Evolutionary conservation across 352 stramenopile species (phyloP).

Genomic region (Phytophthora pseudosyringae): DNA sequence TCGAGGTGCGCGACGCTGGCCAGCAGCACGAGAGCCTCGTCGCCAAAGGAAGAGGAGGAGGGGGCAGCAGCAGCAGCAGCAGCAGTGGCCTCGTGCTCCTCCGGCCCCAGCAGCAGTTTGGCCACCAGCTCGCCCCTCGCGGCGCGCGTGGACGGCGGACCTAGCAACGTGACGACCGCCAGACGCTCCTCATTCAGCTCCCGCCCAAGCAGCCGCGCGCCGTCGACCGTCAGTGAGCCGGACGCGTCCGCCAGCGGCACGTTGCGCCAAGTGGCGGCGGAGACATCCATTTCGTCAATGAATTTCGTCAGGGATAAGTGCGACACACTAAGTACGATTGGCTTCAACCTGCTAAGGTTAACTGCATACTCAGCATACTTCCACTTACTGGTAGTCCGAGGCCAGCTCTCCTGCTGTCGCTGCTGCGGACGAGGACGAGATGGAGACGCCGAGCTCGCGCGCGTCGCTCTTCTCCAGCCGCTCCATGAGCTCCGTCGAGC

Average conservation of each 20-base stretch:
- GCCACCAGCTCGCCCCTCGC: constrained; percentile 40
- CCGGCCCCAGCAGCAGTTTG: constrained; percentile 27
- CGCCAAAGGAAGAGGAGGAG: constrained; percentile 3
- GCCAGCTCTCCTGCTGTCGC: neutral
- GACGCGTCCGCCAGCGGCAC: constrained; percentile 47
- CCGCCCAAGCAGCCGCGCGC: constrained; percentile 42
- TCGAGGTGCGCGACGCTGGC: constrained; percentile 51
- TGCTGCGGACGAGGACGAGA: constrained; percentile 34
- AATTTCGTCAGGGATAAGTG: neutral
- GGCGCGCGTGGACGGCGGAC: constrained; percentile 39
- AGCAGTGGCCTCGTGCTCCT: neutral
- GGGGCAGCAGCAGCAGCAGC: neutral
- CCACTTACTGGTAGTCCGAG: constrained; percentile 16
- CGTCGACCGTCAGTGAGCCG: constrained; percentile 43
- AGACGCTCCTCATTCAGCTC: constrained; percentile 63
- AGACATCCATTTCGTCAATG: constrained; percentile 42
- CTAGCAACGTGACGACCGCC: constrained; percentile 52
- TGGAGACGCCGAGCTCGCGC: constrained; percentile 67
- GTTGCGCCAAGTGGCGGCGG: constrained; percentile 42
- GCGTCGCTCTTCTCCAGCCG: constrained; percentile 61
- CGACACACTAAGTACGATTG: constrained; percentile 19
- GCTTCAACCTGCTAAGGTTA: constrained; percentile 8
- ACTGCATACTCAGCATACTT: neutral
- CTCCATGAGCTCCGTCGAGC: constrained; percentile 52
- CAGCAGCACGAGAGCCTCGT: constrained; percentile 44